Conservation (phyloP, 2,329 filamentous ascomycete species). For the Fusarium tricinctum region DNA sequence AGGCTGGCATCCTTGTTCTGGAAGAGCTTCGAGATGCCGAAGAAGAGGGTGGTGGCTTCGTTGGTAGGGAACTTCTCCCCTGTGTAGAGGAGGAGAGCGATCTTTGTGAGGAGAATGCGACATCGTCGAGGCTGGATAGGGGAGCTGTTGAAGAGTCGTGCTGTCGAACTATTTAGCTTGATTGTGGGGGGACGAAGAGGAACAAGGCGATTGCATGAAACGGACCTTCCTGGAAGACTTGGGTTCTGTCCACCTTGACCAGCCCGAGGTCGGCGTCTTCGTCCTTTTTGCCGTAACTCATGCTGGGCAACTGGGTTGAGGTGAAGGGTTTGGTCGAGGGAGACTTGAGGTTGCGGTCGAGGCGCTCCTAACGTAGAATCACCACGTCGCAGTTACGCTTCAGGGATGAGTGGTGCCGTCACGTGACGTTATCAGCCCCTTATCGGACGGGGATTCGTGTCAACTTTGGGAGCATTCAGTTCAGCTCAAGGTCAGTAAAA, state of each 20-base stretch:
- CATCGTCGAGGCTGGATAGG: slow-evolving; percentile 98
- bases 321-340: slow-evolving; percentile 51
- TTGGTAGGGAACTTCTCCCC: slow-evolving; percentile 97
- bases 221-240: slow-evolving; percentile 98
- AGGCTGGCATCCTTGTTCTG: slow-evolving; percentile 99
- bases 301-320: slow-evolving; percentile 66
- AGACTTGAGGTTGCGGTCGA: slow-evolving; percentile 54
- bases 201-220: slow-evolving; percentile 50
- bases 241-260: slow-evolving; percentile 97
- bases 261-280: slow-evolving; percentile 95
- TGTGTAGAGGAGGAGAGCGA: slow-evolving; percentile 94
- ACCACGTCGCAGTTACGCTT: slow-evolving; percentile 58
- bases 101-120: slow-evolving; percentile 96
- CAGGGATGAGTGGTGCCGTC: slow-evolving; percentile 50
- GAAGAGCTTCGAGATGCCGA: slow-evolving; percentile 98
- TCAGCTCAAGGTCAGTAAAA: too few relatives aligned
- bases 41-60: slow-evolving; percentile 98
- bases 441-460: slow-evolving; percentile 49
- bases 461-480: slow-evolving; percentile 43
- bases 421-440: slow-evolving; percentile 54
- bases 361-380: slow-evolving; percentile 51
- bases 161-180: slow-evolving; percentile 66
- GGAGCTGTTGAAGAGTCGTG: slow-evolving; percentile 96
- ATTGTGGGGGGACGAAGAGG: slow-evolving; percentile 49
- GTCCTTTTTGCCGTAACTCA: slow-evolving; percentile 99